These are phyloP conservation scores for Tephrocybe sp. DNA, from an alignment of 768 basidiomycete genomes.

Conservation along the genomic window DNA sequence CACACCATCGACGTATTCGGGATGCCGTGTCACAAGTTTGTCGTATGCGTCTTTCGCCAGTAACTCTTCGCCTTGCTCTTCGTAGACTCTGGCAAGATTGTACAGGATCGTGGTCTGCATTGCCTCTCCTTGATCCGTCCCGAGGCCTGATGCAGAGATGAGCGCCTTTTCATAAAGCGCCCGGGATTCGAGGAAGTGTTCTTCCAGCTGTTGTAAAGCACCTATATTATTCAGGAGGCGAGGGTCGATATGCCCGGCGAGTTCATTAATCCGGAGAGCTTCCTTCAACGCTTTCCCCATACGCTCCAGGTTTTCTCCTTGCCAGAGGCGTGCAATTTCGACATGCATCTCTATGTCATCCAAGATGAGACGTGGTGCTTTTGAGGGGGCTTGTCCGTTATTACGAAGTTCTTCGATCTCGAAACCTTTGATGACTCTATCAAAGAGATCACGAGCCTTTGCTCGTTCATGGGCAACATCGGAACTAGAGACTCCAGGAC, in stretches of 20 bases:
- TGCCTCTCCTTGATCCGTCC: slow-evolving; percentile 54
- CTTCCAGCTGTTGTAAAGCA: slow-evolving; percentile 71
- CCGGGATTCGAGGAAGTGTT: slow-evolving; percentile 54
- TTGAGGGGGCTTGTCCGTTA: slow-evolving; percentile 38
- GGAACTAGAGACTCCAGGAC: slow-evolving; percentile 74
- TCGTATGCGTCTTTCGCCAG: slow-evolving; percentile 86
- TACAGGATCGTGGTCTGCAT: slow-evolving; percentile 84
- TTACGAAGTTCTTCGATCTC: slow-evolving; percentile 57
- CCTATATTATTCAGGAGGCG: slow-evolving; percentile 82
- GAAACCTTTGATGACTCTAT: slow-evolving; percentile 67
- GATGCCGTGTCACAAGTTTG: slow-evolving; percentile 85
- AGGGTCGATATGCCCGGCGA: slow-evolving; percentile 53
- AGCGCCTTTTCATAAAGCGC: slow-evolving; percentile 75
- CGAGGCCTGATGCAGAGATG: slow-evolving; percentile 49
- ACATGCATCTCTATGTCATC: slow-evolving; percentile 87
- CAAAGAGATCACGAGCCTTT: slow-evolving; percentile 81
- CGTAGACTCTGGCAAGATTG: slow-evolving; percentile 91
- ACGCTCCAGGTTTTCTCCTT: slow-evolving; percentile 74
- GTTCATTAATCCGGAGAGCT: slow-evolving; percentile 65
- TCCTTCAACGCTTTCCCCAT: slow-evolving; percentile 73
- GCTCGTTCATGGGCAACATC: slow-evolving; percentile 72
- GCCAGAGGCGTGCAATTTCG: slow-evolving; percentile 92
- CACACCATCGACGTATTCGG: slow-evolving; percentile 95
- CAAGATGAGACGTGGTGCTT: slow-evolving; percentile 52
- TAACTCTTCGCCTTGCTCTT: slow-evolving; percentile 72